Conservation (phyloP, 805 yeast genomes). For the Wickerhamiella kurtzmanii region DNA sequence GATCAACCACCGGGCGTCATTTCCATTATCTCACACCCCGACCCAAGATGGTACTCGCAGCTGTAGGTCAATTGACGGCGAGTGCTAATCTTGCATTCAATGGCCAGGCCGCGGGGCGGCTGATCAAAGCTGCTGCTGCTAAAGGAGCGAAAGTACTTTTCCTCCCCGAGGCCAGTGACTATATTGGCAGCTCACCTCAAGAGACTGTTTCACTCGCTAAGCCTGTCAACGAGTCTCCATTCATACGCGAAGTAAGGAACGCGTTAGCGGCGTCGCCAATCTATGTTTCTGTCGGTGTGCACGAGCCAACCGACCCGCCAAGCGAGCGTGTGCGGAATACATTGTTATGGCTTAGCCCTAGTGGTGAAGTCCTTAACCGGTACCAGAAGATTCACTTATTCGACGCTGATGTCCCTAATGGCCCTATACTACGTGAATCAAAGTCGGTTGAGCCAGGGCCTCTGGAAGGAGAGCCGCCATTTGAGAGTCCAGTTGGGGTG, state of each 20-base stretch:
- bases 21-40: background rate
- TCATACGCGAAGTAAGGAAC: constrained; percentile 32
- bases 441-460: constrained; percentile 71
- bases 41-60: constrained; percentile 43
- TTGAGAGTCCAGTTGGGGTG: constrained; percentile 53
- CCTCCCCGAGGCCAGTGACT: constrained; percentile 90
- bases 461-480: constrained; percentile 35
- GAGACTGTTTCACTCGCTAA: constrained; percentile 53
- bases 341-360: constrained; percentile 51
- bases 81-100: constrained; percentile 49
- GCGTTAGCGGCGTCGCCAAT: constrained; percentile 30
- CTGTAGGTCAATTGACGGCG: constrained; percentile 80
- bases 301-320: constrained; percentile 48
- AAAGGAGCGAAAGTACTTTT: constrained; percentile 56
- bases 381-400: constrained; percentile 83
- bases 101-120: constrained; percentile 40
- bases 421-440: constrained; percentile 69
- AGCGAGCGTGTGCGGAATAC: constrained; percentile 49
- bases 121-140: constrained; percentile 52
- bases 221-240: constrained; percentile 31
- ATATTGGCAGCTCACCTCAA: constrained; percentile 53
- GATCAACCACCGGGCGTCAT: too few relatives aligned
- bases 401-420: constrained; percentile 70
- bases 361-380: constrained; percentile 51
- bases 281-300: constrained; percentile 75